phyloP scores from a whole-genome alignment of 768 basidiomycete genomes.

The Hypholoma sublateritium region DNA sequence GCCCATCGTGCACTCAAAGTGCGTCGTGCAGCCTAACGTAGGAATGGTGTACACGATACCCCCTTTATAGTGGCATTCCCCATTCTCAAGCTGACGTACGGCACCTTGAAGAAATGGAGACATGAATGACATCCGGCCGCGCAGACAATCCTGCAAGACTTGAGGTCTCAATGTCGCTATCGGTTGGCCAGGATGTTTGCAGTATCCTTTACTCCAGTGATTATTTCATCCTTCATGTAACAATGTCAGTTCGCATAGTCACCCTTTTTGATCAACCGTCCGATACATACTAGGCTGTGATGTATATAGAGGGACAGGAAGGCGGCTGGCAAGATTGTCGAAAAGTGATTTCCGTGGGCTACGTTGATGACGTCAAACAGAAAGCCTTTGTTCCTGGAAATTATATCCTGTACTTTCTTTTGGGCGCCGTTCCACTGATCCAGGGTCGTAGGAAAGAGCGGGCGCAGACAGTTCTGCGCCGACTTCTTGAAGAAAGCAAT shows the following conservation, averaged over 20 bases:
- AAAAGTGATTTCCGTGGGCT: neutral
- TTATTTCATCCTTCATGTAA: neutral
- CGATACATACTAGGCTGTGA: neutral
- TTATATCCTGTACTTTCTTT: neutral
- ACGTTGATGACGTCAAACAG: neutral
- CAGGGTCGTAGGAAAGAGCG: neutral
- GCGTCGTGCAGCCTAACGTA: no score
- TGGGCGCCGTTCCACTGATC: neutral
- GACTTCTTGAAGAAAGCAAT: neutral
- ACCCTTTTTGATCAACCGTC: no score
- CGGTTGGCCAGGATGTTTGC: neutral
- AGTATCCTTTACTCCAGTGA: neutral
- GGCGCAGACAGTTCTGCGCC: neutral
- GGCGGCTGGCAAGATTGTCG: neutral
- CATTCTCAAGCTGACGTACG: no score
- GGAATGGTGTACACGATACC: no score
- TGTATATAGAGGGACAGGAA: neutral
- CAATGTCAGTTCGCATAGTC: neutral
- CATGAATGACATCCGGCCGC: neutral
- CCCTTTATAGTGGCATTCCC: no score
- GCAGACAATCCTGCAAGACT: neutral
- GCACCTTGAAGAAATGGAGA: neutral
- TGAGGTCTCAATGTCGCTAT: neutral
- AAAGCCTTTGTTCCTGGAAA: neutral
- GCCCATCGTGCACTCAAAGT: no score